Evolutionary conservation across 2,329 filamentous ascomycete species (phyloP).

Genomic region (Eurotiales sp.): DNA sequence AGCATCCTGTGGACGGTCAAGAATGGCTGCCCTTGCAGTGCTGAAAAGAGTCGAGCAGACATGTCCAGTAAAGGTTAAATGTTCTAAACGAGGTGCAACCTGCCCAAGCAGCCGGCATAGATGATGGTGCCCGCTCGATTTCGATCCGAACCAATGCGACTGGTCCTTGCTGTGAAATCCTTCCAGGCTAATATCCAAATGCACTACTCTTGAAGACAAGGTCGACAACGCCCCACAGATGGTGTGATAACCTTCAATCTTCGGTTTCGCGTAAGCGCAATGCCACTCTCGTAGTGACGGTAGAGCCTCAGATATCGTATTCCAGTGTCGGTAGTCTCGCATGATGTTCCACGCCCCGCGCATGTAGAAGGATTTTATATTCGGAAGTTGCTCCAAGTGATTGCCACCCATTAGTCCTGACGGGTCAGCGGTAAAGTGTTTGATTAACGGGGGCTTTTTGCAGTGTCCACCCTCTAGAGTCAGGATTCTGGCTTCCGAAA

Average conservation of each 20-base stretch:
- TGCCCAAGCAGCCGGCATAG: slow-evolving; percentile 63
- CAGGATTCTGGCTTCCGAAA: slow-evolving; percentile 61
- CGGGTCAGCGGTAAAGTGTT: slow-evolving; percentile 47
- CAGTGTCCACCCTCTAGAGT: slow-evolving; percentile 74
- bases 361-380: slow-evolving; percentile 65
- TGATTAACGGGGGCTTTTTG: slow-evolving; percentile 68
- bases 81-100: slow-evolving; percentile 60
- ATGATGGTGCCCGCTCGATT: slow-evolving; percentile 57
- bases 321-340: slow-evolving; percentile 60
- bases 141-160: slow-evolving; percentile 44
- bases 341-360: slow-evolving; percentile 77
- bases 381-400: slow-evolving; percentile 47
- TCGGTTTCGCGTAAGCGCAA: slow-evolving; percentile 62
- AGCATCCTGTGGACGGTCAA: slow-evolving; percentile 42
- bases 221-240: slow-evolving; percentile 61
- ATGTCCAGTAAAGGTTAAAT: slow-evolving; percentile 68
- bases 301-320: slow-evolving; percentile 57
- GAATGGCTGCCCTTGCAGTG: slow-evolving; percentile 49
- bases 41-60: slow-evolving; percentile 68
- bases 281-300: slow-evolving; percentile 60
- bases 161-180: slow-evolving; percentile 67
- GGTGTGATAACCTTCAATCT: slow-evolving; percentile 68
- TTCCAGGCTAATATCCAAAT: slow-evolving; percentile 66
- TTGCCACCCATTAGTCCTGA: slow-evolving; percentile 27
- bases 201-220: slow-evolving; percentile 57